Evolutionary conservation across 2,329 filamentous ascomycete species (phyloP).

Genomic region (Fusarium secorum): DNA sequence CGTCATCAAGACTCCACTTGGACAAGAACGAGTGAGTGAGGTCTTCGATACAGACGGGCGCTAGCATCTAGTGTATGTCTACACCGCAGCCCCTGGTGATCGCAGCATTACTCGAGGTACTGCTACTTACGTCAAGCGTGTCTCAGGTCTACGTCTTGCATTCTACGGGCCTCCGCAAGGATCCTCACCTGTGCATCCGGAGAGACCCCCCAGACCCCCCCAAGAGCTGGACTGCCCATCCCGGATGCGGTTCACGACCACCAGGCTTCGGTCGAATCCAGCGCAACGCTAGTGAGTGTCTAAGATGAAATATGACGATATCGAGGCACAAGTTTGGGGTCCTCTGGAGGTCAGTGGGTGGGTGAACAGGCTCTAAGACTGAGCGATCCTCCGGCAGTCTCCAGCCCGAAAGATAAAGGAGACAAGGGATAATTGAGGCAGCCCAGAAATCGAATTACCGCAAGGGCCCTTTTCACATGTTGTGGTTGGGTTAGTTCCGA

Average conservation of each 20-base stretch:
- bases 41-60: slow-evolving; percentile 21
- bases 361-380: slow-evolving; percentile 8
- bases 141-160: slow-evolving; percentile 34
- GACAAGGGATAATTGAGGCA: slow-evolving; percentile 10
- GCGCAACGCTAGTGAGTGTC: slow-evolving; percentile 33
- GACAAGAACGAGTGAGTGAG: slow-evolving; percentile 25
- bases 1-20: slow-evolving; percentile 41
- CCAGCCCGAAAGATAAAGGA: slow-evolving; percentile 15
- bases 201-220: slow-evolving; percentile 5
- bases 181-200: slow-evolving; percentile 27
- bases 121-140: slow-evolving; percentile 18
- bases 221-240: slow-evolving; percentile 29
- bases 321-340: slow-evolving; percentile 28
- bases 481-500: slow-evolving; percentile 11
- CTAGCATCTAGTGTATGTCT: slow-evolving; percentile 21
- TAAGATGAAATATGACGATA: slow-evolving; percentile 42
- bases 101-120: slow-evolving; percentile 9
- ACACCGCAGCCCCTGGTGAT: slow-evolving; percentile 14
- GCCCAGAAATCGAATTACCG: slow-evolving; percentile 5
- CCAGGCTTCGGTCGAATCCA: slow-evolving; percentile 33
- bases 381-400: slow-evolving; percentile 22
- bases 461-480: slow-evolving; percentile 7
- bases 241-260: slow-evolving; percentile 40
- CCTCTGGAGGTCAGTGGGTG: slow-evolving; percentile 12
- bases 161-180: slow-evolving; percentile 17